These are phyloP conservation scores for Dalechampia spathulata DNA, from an alignment of 441 rosid species.

Conservation along the genomic window DNA sequence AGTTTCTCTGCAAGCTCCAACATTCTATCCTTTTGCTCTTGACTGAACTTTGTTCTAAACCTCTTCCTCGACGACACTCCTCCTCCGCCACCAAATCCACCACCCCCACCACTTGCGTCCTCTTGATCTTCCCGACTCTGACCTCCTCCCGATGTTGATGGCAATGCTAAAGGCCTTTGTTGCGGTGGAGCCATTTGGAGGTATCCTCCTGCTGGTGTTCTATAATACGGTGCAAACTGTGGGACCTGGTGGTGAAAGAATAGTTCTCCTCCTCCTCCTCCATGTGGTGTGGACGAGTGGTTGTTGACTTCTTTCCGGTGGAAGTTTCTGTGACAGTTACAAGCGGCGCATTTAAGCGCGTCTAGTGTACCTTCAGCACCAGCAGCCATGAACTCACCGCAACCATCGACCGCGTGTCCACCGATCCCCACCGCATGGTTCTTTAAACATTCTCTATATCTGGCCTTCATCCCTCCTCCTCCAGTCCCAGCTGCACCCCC, in stretches of 20 bases:
- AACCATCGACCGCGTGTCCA: slow-evolving; percentile 83
- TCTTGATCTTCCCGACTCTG: slow-evolving; percentile 57
- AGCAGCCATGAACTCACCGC: slow-evolving; percentile 83
- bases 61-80: slow-evolving; percentile 51
- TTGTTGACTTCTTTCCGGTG: slow-evolving; percentile 66
- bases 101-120: too few relatives aligned
- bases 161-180: slow-evolving; percentile 22
- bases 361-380: slow-evolving; percentile 79
- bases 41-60: slow-evolving; percentile 70
- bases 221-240: slow-evolving; percentile 18
- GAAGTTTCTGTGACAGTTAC: slow-evolving; percentile 94
- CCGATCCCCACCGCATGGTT: slow-evolving; percentile 88
- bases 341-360: slow-evolving; percentile 85
- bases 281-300: not conserved
- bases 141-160: slow-evolving; percentile 30
- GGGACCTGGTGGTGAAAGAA: slow-evolving; percentile 13
- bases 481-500: too few relatives aligned
- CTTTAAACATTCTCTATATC: slow-evolving; percentile 80
- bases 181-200: slow-evolving; percentile 16
- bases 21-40: slow-evolving; percentile 88
- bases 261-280: slow-evolving; percentile 11
- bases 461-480: slow-evolving; percentile 19
- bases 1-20: slow-evolving; percentile 61
- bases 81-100: too few relatives aligned
- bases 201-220: slow-evolving; percentile 20